A percentile compares a stretch with the other conserved stretches of the same genome.
Conservation (phyloP, 805 yeast genomes). For the Ogataea paraovalis region DNA sequence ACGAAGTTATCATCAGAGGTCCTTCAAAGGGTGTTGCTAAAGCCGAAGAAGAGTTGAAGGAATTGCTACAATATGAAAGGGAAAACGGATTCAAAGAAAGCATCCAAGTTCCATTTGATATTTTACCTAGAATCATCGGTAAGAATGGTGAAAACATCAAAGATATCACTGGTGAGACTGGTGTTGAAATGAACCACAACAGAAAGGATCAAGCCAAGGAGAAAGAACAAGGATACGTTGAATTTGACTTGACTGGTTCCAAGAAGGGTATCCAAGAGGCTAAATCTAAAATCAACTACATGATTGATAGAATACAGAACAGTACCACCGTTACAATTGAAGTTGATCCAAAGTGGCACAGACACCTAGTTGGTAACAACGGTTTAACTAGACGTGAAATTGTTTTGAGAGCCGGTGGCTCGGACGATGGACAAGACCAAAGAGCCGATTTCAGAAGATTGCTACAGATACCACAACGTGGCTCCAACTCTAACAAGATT, state of each 20-base stretch:
- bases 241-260: slow-evolving; percentile 74
- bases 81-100: slow-evolving; percentile 72
- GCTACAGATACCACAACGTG: slow-evolving; percentile 66
- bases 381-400: slow-evolving; percentile 74
- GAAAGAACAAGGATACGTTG: slow-evolving; percentile 50
- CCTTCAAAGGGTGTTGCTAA: slow-evolving; percentile 85
- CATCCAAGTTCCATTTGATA: slow-evolving; percentile 64
- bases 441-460: slow-evolving; percentile 48
- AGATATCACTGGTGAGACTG: slow-evolving; percentile 68
- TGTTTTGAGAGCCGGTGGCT: slow-evolving; percentile 73
- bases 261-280: slow-evolving; percentile 73
- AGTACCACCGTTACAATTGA: slow-evolving; percentile 51
- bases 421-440: slow-evolving; percentile 34
- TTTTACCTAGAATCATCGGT: slow-evolving; percentile 87
- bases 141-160: slow-evolving; percentile 80
- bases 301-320: slow-evolving; percentile 65
- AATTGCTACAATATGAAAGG: slow-evolving; percentile 77
- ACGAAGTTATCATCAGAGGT: slow-evolving; percentile 74
- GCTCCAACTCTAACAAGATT: slow-evolving; percentile 54
- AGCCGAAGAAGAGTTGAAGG: slow-evolving; percentile 80
- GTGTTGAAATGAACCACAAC: slow-evolving; percentile 49
- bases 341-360: slow-evolving; percentile 72
- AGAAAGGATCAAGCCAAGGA: slow-evolving; percentile 37
- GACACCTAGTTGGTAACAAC: slow-evolving; percentile 71
- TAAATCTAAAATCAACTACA: slow-evolving; percentile 51